Evolutionary conservation across 805 yeast genomes (phyloP).

Genomic region (Sungouiella blattae): DNA sequence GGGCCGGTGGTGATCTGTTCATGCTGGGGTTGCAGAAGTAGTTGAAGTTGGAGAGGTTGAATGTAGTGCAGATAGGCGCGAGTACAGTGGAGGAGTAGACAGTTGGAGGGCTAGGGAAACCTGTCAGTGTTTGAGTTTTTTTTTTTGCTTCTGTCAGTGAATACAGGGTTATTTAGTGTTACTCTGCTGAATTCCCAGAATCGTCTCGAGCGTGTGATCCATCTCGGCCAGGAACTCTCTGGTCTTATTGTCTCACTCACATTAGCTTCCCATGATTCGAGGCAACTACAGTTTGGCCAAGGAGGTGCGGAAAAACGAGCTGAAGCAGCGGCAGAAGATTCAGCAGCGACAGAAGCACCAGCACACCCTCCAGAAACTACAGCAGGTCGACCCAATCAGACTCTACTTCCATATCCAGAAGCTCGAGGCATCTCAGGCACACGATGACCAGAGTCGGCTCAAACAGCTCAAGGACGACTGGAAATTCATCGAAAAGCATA

Average conservation of each 20-base stretch:
- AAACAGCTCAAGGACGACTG: slow-evolving; percentile 37
- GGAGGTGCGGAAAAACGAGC: slow-evolving; percentile 35
- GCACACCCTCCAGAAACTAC: slow-evolving; percentile 22
- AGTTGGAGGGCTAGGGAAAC: too few species aligned
- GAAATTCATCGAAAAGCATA: slow-evolving; percentile 31
- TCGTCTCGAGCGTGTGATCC: too few species aligned
- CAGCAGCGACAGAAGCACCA: slow-evolving; percentile 36
- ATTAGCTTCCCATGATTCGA: slow-evolving; percentile 17
- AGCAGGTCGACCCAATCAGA: slow-evolving; percentile 32
- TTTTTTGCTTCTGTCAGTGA: too few species aligned
- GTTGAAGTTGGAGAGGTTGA: slow-evolving; percentile 3
- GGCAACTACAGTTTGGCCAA: slow-evolving; percentile 34
- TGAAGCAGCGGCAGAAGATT: slow-evolving; percentile 30
- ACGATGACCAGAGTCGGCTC: slow-evolving; percentile 18
- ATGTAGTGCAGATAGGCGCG: too few species aligned
- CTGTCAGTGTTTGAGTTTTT: too few species aligned
- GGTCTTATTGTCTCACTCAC: neutral
- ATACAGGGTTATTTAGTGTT: too few species aligned
- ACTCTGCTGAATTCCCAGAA: neutral
- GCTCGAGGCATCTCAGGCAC: slow-evolving; percentile 17
- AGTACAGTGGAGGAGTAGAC: too few species aligned
- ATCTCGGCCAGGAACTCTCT: too few species aligned
- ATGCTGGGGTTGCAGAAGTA: neutral
- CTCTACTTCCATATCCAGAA: slow-evolving; percentile 30
- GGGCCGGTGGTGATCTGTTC: too few species aligned